Evolutionary conservation across 108 stramenopile genomes (phyloP), one percentile per base, ranked within the genome.

Genomic region (Phaeodactylum tricornutum): DNA sequence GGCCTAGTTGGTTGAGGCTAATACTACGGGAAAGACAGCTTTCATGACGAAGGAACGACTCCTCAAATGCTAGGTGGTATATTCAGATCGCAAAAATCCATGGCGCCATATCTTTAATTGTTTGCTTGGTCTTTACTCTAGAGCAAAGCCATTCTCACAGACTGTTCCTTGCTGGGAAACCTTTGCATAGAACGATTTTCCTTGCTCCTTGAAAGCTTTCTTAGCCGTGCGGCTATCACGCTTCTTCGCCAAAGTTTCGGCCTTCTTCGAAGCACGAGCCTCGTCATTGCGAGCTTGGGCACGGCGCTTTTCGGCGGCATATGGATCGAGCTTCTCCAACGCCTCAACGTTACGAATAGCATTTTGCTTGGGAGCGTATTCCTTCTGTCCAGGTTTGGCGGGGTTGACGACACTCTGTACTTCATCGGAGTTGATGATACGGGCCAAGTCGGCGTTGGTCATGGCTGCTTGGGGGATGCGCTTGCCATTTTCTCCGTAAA

Each of bases 401-500:
- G 94, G 87, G 58, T 87, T 72, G 66, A 95, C 67, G 37, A 94
- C 83, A 54, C 85, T 85, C 73, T 99, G 96, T 67, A 99, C 76
- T 78, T 97, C 95, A 58, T 91, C 92, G 56, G 84, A 89, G 83
- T 95, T 95, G 87, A 97, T 94, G 74, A 95, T 77, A 71, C 96
- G 95, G 49, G 94, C 92, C 50, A 99, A 66, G 67, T 99, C 98
- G 38, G 96, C 96, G 64, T 99, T 99, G 79, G 79, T 71, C 95
- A 99, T 95, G 58, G 68, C 36, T 47, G 92, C 67, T 47, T 75
- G 67, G 40, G 98, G 98, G 57, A 86, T 87, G 51, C 74, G 69
- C 57, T 90, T 92, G 35, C 71, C 83, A 45, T 79, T 64, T 35
- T 71, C 78, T 42, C 97, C 97, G 68, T 92, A 99, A 64, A 99